These are phyloP conservation scores for Trichoderma asperelloides DNA, from an alignment of 495 filamentous ascomycete genomes.

Conservation along the genomic window DNA sequence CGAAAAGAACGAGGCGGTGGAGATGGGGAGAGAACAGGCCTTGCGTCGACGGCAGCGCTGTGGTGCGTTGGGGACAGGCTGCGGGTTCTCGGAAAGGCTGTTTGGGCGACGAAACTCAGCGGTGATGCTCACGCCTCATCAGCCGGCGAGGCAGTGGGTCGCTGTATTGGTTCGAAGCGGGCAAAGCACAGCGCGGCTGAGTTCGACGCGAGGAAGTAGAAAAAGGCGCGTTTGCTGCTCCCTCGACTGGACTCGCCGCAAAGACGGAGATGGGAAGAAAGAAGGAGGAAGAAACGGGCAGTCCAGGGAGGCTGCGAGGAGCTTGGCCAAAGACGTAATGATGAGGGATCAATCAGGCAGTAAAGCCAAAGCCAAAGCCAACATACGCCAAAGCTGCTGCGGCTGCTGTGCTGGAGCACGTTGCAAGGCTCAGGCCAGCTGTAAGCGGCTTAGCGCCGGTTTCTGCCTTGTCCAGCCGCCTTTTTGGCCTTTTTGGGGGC, in stretches of 20 bases:
- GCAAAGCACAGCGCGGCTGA: not conserved
- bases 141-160: constrained; percentile 2
- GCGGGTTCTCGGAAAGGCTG: not conserved
- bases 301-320: constrained; percentile 4
- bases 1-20: not conserved
- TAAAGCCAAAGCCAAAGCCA: not conserved
- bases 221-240: not conserved
- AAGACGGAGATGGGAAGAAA: not conserved
- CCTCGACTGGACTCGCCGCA: not conserved
- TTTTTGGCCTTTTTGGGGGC: not conserved
- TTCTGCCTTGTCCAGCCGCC: constrained; percentile 1
- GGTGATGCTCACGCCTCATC: constrained; percentile 7
- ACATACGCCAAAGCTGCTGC: not conserved
- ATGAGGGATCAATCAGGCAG: constrained; percentile 7
- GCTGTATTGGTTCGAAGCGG: not conserved
- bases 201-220: not conserved
- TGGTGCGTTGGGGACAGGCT: not conserved
- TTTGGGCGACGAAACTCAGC: not conserved
- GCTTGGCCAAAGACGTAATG: constrained; percentile 1
- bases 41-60: not conserved
- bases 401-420: not conserved
- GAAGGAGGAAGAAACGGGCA: not conserved
- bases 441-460: not conserved
- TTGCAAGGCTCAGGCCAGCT: not conserved
- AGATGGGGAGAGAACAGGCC: not conserved